phyloP scores from a whole-genome alignment of 208 protist genomes.

The Crithidia fasciculata region DNA sequence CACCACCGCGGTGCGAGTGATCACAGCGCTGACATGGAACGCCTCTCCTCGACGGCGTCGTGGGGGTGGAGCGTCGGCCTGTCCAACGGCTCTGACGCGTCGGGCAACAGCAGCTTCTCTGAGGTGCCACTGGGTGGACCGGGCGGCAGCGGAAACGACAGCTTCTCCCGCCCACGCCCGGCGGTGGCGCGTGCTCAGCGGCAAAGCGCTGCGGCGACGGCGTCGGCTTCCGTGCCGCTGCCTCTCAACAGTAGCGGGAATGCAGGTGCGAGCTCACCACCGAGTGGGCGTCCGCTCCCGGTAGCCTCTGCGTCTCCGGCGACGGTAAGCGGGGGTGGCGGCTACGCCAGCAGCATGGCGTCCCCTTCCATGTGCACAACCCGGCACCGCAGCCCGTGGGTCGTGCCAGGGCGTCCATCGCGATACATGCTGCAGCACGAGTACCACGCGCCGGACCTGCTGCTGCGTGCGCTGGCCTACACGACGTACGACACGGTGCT shows the following conservation, averaged over 20 bases:
- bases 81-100: neutral
- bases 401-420: conserved; percentile 23
- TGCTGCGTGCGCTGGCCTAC: conserved; percentile 39
- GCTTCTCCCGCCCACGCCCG: conserved; percentile 28
- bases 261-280: neutral
- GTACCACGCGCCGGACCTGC: conserved; percentile 33
- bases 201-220: neutral
- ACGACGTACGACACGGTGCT: conserved; percentile 27
- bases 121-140: neutral
- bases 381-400: conserved; percentile 16
- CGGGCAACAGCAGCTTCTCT: conserved; percentile 16
- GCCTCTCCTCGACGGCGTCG: conserved; percentile 5
- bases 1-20: neutral
- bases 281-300: neutral
- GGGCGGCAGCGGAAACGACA: conserved; percentile 18
- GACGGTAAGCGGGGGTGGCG: neutral
- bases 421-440: conserved; percentile 16
- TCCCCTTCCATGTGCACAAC: conserved; percentile 1
- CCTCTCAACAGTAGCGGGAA: neutral
- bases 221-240: neutral
- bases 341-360: neutral
- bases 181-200: conserved; percentile 15
- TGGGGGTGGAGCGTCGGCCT: conserved; percentile 16
- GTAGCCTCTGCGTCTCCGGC: neutral
- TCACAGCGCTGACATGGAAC: neutral